phyloP scores from a whole-genome alignment of 164 flowering plant species.

The Piper longum region DNA sequence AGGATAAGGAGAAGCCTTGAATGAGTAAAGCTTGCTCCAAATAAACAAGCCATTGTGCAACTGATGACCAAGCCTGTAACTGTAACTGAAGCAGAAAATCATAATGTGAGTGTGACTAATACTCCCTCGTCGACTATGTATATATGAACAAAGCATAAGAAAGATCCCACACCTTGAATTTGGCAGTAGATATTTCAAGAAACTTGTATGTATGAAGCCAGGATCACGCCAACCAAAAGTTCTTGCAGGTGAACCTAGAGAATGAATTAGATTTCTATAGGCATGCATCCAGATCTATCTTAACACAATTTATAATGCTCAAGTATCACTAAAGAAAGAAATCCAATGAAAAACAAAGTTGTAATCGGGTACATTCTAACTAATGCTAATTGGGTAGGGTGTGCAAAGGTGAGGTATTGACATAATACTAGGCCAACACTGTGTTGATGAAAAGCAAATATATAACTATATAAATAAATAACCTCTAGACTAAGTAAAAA shows the following conservation, averaged over 20 bases:
- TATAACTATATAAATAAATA: no score
- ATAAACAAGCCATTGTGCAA: conserved; percentile 34
- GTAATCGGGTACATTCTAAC: neutral
- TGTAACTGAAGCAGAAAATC: conserved; percentile 30
- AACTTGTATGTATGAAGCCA: conserved; percentile 85
- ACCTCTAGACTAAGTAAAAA: no score
- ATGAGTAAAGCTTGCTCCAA: conserved; percentile 58
- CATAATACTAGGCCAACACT: no score
- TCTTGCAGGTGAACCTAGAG: conserved; percentile 69
- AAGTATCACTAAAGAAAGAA: no score
- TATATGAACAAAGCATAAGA: neutral
- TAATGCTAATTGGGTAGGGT: no score
- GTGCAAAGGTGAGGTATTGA: no score
- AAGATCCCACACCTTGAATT: conserved; percentile 31
- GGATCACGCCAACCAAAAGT: conserved; percentile 95
- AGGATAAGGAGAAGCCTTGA: conserved; percentile 63
- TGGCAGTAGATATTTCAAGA: conserved; percentile 72
- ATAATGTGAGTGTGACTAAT: neutral
- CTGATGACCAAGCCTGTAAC: conserved; percentile 63
- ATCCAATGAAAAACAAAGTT: neutral
- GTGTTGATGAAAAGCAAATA: no score
- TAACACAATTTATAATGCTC: neutral
- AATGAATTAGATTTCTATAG: neutral
- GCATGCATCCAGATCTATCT: no score
- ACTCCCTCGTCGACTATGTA: neutral